Evolutionary conservation across 23 red algal species (phyloP), one percentile per base, ranked within the genome.

Genomic region (Gracilaria domingensis): DNA sequence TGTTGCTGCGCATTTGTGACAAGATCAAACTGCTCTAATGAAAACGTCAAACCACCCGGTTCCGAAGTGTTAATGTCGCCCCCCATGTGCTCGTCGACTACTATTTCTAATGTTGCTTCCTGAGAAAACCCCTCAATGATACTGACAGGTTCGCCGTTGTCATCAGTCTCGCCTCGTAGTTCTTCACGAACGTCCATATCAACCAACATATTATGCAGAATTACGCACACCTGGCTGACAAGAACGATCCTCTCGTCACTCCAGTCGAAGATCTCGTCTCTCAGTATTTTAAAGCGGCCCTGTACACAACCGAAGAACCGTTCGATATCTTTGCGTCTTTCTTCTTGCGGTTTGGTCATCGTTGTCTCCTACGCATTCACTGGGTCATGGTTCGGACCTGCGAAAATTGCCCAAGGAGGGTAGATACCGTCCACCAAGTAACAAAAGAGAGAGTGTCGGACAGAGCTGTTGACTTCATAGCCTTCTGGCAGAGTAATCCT

Each of bases 191-290:
- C n/a, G 25, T 36, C 58, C 86, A 90, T 57, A 45, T 60, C 49
- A 25, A 92, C 78, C 25, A 92, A 61, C 88, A 92, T 84, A 37
- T 92, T 92, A 59, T 92, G 75, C 12, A 83, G 8, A 26, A 84
- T 92, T 35, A 92, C 79, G 20, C 88, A 92, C 18, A 83, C 75
- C 16, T 67, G 33, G 49, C 77, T 92, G 23, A 92, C 71, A 8
- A 54, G 59, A 30, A n/a, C n/a, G n/a, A n/a, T n/a, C n/a, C n/a
- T n/a, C n/a, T n/a, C n/a, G n/a, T n/a, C n/a, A n/a, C n/a, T 67
- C 57, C 7, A 92, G 0, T 83, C 40, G 58, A 60, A 48, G 0
- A 42, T 30, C 36, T 83, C 59, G n/a, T 82, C 17, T 44, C 88
- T 57, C 8, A 83, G 14, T 12, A 71, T 47, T 13, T 83, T 50